Evolutionary conservation across 768 basidiomycete species (phyloP).

Genomic region (Suillus fuscotomentosus): DNA sequence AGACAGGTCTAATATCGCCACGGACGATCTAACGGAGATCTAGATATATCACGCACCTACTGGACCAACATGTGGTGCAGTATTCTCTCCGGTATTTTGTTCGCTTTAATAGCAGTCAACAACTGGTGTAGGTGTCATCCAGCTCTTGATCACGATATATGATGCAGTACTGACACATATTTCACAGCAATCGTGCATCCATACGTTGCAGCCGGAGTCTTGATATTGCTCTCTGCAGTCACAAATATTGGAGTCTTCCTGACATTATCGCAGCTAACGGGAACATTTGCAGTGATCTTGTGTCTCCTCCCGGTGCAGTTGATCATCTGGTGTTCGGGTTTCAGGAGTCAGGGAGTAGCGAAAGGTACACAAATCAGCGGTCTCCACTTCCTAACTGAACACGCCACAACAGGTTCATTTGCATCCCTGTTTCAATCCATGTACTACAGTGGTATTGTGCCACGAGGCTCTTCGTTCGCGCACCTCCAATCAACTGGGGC

Average conservation of each 20-base stretch:
- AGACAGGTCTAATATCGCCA: no score
- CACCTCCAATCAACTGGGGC: constrained; percentile 8
- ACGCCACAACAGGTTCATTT: neutral
- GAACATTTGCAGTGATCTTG: neutral
- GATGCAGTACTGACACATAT: no score
- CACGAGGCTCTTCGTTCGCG: constrained; percentile 1
- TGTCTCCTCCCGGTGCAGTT: neutral
- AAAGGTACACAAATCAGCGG: neutral
- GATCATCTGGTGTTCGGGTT: neutral
- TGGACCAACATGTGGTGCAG: neutral
- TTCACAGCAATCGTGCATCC: neutral
- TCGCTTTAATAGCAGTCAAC: neutral
- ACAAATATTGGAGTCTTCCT: neutral
- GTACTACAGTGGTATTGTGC: constrained; percentile 2
- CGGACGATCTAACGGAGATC: neutral
- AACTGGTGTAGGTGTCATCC: constrained; percentile 1
- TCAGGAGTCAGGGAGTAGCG: neutral
- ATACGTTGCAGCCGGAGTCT: neutral
- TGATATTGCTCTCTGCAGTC: neutral
- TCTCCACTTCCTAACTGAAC: neutral
- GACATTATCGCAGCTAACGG: no score
- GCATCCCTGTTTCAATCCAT: constrained; percentile 9
- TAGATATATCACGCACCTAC: neutral
- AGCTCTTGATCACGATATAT: no score
- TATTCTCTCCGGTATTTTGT: neutral